phyloP scores from a whole-genome alignment of 345 rosid species.

The Balakata baccata region DNA sequence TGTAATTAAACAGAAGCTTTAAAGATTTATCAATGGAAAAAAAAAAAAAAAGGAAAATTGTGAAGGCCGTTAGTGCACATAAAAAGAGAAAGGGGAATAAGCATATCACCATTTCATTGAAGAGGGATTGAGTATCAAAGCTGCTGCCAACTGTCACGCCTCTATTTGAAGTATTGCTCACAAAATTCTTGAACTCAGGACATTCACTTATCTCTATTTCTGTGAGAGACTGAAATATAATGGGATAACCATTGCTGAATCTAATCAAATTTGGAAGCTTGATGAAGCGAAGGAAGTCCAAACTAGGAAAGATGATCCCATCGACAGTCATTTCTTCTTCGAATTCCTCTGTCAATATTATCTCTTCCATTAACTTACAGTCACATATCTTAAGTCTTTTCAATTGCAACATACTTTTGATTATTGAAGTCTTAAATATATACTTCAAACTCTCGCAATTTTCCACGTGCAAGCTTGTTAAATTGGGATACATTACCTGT shows the following conservation, averaged over 20 bases:
- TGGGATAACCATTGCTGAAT: neutral
- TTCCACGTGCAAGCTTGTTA: neutral
- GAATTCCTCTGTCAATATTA: neutral
- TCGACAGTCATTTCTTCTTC: neutral
- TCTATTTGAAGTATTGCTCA: neutral
- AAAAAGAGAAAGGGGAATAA: too few species aligned
- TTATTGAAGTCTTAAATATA: neutral
- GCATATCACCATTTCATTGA: conserved; percentile 2
- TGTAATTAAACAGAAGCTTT: too few species aligned
- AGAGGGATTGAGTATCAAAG: neutral
- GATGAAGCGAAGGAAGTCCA: neutral
- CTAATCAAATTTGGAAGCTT: neutral
- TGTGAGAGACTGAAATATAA: conserved; percentile 4
- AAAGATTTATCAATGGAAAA: too few species aligned
- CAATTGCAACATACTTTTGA: conserved; percentile 12
- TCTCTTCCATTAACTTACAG: conserved; percentile 9
- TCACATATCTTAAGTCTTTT: neutral
- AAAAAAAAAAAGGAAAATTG: too few species aligned
- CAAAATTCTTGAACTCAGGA: conserved; percentile 2
- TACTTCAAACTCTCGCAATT: conserved; percentile 1
- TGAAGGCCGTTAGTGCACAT: too few species aligned
- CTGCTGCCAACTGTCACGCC: too few species aligned
- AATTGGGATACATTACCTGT: conserved; percentile 17
- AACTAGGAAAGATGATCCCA: conserved; percentile 11
- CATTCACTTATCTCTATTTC: neutral